Evolutionary conservation across 768 basidiomycete species (phyloP).

Genomic region (Lyophyllum shimeji): DNA sequence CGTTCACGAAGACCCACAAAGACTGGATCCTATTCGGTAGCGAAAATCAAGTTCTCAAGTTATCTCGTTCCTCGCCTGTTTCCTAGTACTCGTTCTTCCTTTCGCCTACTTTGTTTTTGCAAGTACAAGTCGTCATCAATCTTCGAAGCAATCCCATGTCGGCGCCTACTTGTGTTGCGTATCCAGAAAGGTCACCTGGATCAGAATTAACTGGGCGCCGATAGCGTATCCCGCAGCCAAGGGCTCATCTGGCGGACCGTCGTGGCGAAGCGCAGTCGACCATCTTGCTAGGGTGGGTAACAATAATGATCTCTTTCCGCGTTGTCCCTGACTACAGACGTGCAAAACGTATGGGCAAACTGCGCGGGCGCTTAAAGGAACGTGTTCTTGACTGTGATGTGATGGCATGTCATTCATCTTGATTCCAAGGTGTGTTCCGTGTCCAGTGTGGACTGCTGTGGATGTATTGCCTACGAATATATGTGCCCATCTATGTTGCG

Average conservation of each 20-base stretch:
- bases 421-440: neutral
- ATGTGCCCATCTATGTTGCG: neutral
- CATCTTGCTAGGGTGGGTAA: slow-evolving; percentile 8
- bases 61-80: slow-evolving; percentile 50
- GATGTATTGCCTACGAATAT: neutral
- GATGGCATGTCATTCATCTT: neutral
- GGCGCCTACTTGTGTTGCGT: slow-evolving; percentile 19
- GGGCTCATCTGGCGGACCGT: slow-evolving; percentile 1
- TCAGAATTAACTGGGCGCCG: slow-evolving; percentile 10
- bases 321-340: slow-evolving; percentile 10
- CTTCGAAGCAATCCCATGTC: slow-evolving; percentile 17
- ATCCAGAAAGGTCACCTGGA: slow-evolving; percentile 15
- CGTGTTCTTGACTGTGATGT: neutral
- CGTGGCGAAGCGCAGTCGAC: neutral
- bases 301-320: neutral
- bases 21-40: slow-evolving; percentile 54
- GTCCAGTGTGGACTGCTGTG: neutral
- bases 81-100: slow-evolving; percentile 51
- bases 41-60: slow-evolving; percentile 68
- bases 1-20: slow-evolving; percentile 40
- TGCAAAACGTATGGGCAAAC: neutral
- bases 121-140: slow-evolving; percentile 39
- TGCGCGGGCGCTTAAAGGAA: slow-evolving; percentile 1
- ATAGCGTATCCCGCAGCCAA: neutral
- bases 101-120: slow-evolving; percentile 50